Conservation (phyloP, 192 early-diverging fungal genomes). For the Coemansia guatemalensis region DNA sequence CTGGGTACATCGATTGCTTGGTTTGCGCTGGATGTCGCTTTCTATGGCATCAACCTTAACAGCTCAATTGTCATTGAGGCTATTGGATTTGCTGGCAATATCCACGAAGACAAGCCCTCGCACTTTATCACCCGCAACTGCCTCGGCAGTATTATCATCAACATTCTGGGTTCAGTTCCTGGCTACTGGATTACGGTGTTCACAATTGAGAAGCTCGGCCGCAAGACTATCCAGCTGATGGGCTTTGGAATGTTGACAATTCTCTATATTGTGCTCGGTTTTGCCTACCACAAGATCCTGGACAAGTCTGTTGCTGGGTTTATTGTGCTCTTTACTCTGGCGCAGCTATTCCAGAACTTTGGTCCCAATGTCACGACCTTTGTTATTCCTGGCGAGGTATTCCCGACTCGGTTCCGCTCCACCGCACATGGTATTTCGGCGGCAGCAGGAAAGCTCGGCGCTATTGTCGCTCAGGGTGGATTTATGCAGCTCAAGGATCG, state of each 20-base stretch:
- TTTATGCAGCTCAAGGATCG: slow-evolving; percentile 70
- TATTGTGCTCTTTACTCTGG: slow-evolving; percentile 64
- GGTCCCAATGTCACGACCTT: slow-evolving; percentile 94
- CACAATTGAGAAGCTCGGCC: slow-evolving; percentile 85
- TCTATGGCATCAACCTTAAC: slow-evolving; percentile 84
- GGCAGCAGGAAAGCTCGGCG: slow-evolving; percentile 76
- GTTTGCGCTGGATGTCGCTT: slow-evolving; percentile 44
- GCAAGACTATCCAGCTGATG: slow-evolving; percentile 90
- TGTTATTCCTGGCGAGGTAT: slow-evolving; percentile 79
- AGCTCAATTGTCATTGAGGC: slow-evolving; percentile 69
- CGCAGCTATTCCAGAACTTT: slow-evolving; percentile 51
- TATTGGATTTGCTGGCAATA: slow-evolving; percentile 64
- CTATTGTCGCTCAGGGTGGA: slow-evolving; percentile 72
- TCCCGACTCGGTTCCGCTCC: slow-evolving; percentile 79
- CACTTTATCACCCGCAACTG: slow-evolving; percentile 64
- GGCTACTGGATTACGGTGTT: slow-evolving; percentile 97
- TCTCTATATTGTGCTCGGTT: slow-evolving; percentile 72
- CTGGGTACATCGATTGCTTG: slow-evolving; percentile 73
- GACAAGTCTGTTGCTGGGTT: slow-evolving; percentile 59
- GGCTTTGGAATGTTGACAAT: slow-evolving; percentile 82
- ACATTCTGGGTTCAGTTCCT: slow-evolving; percentile 81
- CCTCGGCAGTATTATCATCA: slow-evolving; percentile 91
- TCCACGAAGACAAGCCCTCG: slow-evolving; percentile 32
- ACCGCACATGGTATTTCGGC: slow-evolving; percentile 83
- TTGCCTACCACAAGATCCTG: slow-evolving; percentile 67